Conservation (phyloP, 164 flowering plant species). For the Nymphaea colorata region DNA sequence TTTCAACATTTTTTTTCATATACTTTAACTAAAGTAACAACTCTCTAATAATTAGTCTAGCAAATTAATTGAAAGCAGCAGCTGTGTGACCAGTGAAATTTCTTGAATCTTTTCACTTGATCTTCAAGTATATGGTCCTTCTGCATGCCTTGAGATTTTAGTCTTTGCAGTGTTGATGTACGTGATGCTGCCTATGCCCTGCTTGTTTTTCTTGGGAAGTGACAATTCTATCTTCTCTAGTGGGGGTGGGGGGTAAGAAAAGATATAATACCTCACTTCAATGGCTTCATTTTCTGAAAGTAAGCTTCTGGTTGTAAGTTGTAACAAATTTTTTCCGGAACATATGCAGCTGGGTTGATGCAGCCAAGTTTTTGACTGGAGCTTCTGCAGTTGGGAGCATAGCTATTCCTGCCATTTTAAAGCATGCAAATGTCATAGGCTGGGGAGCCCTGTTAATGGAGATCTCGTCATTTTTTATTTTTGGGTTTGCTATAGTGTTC, state of each 20-base stretch:
- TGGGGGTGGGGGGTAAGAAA: slow-evolving; percentile 38
- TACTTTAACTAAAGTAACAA: too few relatives aligned
- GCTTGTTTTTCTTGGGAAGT: slow-evolving; percentile 59
- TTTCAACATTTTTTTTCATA: too few relatives aligned
- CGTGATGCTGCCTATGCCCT: slow-evolving; percentile 85
- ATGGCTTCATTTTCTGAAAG: neutral
- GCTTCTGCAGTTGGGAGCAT: slow-evolving; percentile 84
- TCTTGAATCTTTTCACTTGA: too few relatives aligned
- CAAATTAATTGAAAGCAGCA: too few relatives aligned
- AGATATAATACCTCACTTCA: neutral
- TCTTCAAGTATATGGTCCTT: too few relatives aligned
- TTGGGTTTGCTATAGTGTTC: slow-evolving; percentile 50
- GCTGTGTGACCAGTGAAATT: too few relatives aligned
- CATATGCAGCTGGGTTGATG: slow-evolving; percentile 66
- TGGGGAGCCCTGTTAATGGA: slow-evolving; percentile 88
- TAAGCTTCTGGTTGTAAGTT: neutral
- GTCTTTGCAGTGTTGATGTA: slow-evolving; percentile 62
- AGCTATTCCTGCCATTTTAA: slow-evolving; percentile 79
- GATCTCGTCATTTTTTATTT: slow-evolving; percentile 63
- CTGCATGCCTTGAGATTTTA: neutral
- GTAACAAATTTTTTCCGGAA: neutral
- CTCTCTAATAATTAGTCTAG: too few relatives aligned
- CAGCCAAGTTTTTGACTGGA: slow-evolving; percentile 86
- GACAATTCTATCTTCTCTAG: slow-evolving; percentile 41
- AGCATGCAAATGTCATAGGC: slow-evolving; percentile 87